Conservation (phyloP, 768 basidiomycete genomes). For the Exidia glandulosa region DNA sequence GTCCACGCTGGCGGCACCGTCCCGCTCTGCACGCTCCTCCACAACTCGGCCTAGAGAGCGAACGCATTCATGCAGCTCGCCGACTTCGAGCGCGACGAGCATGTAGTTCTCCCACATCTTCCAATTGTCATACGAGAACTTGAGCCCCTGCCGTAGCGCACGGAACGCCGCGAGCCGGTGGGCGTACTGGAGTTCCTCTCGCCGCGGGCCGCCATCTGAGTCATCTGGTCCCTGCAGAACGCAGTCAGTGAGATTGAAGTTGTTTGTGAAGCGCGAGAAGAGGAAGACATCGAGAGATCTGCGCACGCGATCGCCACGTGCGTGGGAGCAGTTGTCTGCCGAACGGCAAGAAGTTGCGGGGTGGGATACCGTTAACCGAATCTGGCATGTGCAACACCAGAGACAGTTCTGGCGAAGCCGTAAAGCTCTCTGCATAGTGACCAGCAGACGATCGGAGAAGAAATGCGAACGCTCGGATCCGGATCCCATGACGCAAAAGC, state of each 20-base stretch:
- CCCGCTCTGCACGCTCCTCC: constrained; percentile 50
- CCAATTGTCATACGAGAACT: constrained; percentile 82
- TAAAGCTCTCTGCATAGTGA: not conserved
- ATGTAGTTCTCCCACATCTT: constrained; percentile 98
- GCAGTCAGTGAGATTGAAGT: not conserved
- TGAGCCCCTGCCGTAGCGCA: constrained; percentile 84
- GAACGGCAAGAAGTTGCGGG: no score
- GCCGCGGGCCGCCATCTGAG: no score
- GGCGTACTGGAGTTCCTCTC: constrained; percentile 7
- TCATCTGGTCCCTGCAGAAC: not conserved
- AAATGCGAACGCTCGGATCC: not conserved
- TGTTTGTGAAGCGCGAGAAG: no score
- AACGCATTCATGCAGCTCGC: constrained; percentile 79
- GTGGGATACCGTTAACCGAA: no score
- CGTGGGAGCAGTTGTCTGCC: no score
- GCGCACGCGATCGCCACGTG: no score
- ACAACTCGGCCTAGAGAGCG: constrained; percentile 76
- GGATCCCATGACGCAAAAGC: no score
- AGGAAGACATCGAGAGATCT: no score
- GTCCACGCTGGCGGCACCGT: constrained; percentile 54
- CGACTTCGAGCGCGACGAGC: constrained; percentile 86
- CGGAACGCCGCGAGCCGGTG: constrained; percentile 84
- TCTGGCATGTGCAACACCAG: no score
- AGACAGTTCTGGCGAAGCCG: no score
- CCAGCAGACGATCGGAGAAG: no score